Base-by-base conservation (phyloP, 2,329 filamentous ascomycete genomes). In the Calonectria henricotiae region DNA sequence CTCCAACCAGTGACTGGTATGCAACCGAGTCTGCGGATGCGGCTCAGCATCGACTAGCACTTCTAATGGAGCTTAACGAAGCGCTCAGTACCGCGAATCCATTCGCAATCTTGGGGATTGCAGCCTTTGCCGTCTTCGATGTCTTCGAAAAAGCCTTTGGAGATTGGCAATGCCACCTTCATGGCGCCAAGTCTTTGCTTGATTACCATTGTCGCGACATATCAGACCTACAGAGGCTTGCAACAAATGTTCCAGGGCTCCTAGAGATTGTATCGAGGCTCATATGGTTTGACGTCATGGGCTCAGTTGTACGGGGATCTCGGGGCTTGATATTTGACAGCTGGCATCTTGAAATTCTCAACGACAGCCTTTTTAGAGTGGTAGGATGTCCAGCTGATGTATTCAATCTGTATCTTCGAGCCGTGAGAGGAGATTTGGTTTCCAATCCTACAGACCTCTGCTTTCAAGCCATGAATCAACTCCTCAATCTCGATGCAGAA, bases 61-160 rank as follows among this genome's bases (percentile, higher is more conserved):
- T 82, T 0, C 73, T 85, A 4, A 77, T 79, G 44, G 80, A 80
- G 17, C 78, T 85, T 12, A 84, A 81, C 67, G 78, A 81, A 46
- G 81, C 82, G 6, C 76, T 85, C 3, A 79, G 80, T 37, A 82
- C 79, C 0, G 83, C 82, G 1, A 80, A 85, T 39, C 84, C 83
- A 0, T 79, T 85, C 60, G 83, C 84, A 0, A 78, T 85, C 9
- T 78, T 85, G 5, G 84, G 83, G 1, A 85, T 85, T 20, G 83
- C 83, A 0, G 83, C 82, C 0, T 85, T 85, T 69, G 83, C 83
- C 0, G 81, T 85, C 39, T 83, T 85, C 30, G 84, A 85, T 13
- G 83, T 85, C 0, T 84, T 80, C 44, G 83, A 84, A 35, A 80
- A 82, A 0, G 78, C 82, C 0, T 85, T 85, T 64, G 81, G 81